A percentile compares a stretch with the other conserved stretches of the same genome.
phyloP scores from a whole-genome alignment of 768 basidiomycete species.

The Scleroderma citrinum region DNA sequence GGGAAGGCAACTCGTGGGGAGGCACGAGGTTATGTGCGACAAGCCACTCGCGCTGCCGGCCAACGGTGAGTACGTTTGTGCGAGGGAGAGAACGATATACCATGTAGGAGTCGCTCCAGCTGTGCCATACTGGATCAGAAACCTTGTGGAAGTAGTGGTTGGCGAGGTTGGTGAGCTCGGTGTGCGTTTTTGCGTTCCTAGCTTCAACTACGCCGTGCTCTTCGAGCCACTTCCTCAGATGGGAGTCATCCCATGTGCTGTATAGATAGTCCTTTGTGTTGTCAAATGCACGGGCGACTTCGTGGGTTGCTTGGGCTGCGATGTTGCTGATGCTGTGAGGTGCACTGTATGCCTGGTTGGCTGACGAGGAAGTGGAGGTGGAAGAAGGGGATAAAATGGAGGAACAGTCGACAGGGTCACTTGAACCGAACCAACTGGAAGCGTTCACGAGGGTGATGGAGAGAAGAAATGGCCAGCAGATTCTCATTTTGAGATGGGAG shows the following conservation, averaged over 20 bases:
- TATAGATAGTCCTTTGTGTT: conserved; percentile 83
- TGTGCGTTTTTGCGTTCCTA: conserved; percentile 44
- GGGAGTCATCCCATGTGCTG: conserved; percentile 83
- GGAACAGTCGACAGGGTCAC: conserved; percentile 52
- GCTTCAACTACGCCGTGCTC: conserved; percentile 68
- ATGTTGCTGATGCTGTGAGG: conserved; percentile 36
- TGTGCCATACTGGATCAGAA: conserved; percentile 65
- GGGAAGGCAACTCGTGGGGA: conserved; percentile 43
- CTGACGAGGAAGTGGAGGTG: conserved; percentile 37
- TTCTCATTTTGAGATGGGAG: conserved; percentile 8
- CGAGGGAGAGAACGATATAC: conserved; percentile 33
- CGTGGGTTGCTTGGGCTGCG: conserved; percentile 48
- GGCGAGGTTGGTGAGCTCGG: conserved; percentile 67
- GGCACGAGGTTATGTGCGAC: conserved; percentile 69
- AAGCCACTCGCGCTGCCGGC: conserved; percentile 72
- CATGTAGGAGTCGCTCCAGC: conserved; percentile 84
- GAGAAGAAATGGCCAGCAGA: conserved; percentile 21
- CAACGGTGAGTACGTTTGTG: background rate
- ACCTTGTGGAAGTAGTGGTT: conserved; percentile 58
- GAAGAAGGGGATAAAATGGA: conserved; percentile 45
- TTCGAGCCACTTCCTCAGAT: conserved; percentile 66
- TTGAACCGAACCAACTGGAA: conserved; percentile 45
- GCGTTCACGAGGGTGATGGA: conserved; percentile 37
- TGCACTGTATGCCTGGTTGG: conserved; percentile 28
- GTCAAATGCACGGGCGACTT: conserved; percentile 49